Evolutionary conservation across 1,284 basidiomycete genomes (phyloP).

Genomic region (Hemileia vastatrix): DNA sequence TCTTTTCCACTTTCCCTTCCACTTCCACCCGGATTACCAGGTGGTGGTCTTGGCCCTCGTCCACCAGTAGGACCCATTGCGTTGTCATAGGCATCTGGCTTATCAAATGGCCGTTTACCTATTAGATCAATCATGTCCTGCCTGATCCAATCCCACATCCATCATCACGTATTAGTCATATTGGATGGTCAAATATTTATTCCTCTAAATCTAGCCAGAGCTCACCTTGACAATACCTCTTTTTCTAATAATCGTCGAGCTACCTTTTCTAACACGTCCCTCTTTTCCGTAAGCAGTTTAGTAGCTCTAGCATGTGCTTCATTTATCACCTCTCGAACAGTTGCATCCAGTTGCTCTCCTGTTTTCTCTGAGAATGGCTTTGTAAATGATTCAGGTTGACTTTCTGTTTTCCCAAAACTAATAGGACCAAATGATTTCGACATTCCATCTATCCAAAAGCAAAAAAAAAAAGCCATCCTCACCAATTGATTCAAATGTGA

Average conservation of each 20-base stretch:
- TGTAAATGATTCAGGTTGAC: constrained; percentile 76
- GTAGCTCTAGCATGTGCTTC: constrained; percentile 76
- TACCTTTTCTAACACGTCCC: constrained; percentile 85
- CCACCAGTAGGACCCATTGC: constrained; percentile 15
- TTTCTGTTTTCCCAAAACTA: constrained; percentile 77
- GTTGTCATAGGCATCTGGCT: constrained; percentile 52
- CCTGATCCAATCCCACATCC: too few relatives aligned
- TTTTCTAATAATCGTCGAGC: constrained; percentile 79
- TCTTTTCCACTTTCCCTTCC: background rate
- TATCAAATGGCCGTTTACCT: constrained; percentile 71
- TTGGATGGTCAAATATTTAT: constrained; percentile 36
- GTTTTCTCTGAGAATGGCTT: constrained; percentile 98
- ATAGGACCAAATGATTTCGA: constrained; percentile 87
- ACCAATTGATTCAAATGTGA: background rate
- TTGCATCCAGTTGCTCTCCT: constrained; percentile 78
- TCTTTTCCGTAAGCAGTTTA: constrained; percentile 68
- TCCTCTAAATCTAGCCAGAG: constrained; percentile 29
- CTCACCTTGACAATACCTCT: constrained; percentile 84
- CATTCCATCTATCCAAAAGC: constrained; percentile 73
- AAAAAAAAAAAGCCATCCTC: constrained; percentile 47
- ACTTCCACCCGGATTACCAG: background rate
- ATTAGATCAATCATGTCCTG: constrained; percentile 80
- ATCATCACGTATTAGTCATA: background rate
- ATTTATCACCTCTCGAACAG: constrained; percentile 88
- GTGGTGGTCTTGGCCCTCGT: constrained; percentile 1